Base-by-base conservation (phyloP, 306 rosid species). In the Quercus aquifolioides region DNA sequence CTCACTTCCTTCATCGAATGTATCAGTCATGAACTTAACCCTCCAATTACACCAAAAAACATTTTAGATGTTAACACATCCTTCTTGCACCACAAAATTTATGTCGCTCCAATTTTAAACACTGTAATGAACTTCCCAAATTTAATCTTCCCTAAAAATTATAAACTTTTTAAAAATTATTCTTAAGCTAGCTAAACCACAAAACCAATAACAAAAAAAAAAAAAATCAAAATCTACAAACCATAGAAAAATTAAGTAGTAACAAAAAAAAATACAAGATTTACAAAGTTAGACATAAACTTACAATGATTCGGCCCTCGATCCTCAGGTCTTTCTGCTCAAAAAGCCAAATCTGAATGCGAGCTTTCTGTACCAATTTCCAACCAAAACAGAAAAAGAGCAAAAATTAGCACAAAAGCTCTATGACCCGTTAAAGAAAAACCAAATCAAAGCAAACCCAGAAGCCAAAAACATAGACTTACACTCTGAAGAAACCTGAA, bases 401-500 rank as follows among this genome's bases (percentile, higher is more conserved):
- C 6, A 2, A 20, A 59, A 74, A 56, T 75, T 17, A 52, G 55
- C 25, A 15, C 28, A 26, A 69, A 76, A 19, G 13, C n/a, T 20
- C 33, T 17, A 26, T 13, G 3, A 65, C 69, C 75, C 78, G 20
- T 56, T 6, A 31, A 17, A 26, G 10, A 56, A 57, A 26, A 79
- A 26, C 28, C 10, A 51, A 41, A 31, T 69, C 15, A 26, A 68
- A 68, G 17, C 19, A 80, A 78, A 35, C 2, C 28, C 68, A 25
- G 63, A 70, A 57, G 13, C 17, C 41, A 57, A 57, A 41, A 14
- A 11, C 3, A 23, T 33, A 59, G 73, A 75, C 92, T 90, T 88
- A 91, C 97, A 80, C 92, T 93, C 77, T 93, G 97, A 74, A 91
- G 98, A 71, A 93, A 93, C 84, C 98, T 88, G 88, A 93, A 93